Base-by-base conservation (phyloP, 192 early-diverging fungal species). In the Rhizophagus clarus region DNA sequence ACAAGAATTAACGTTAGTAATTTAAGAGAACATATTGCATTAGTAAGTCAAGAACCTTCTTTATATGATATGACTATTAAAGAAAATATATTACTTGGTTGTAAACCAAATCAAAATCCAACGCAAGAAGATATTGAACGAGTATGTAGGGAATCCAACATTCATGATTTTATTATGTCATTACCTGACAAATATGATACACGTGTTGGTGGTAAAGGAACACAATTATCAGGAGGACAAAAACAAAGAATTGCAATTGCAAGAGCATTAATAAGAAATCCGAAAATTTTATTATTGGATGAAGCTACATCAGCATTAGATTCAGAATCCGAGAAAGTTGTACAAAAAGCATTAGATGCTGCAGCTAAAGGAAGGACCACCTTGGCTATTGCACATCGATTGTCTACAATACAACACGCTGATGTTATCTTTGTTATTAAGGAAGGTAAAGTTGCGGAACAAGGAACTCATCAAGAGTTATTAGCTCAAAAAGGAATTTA, bases 251-350 rank as follows among this genome's bases (percentile, higher is more conserved):
- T 93, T 78, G 92, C 91, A 3, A 93, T 93, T 82, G 92, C 92
- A 9, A 89, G 92, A 78, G 92, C 92, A 2, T 80, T 93, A 68
- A 82, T 93, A 26, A 86, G 89, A 45, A 84, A 92, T 81, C 92
- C 92, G 37, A 83, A 86, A 80, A 88, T 96, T 72, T 82, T 96
- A 81, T 79, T 96, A 64, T 81, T 97, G 17, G 96, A 97, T 77
- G 96, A 97, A 84, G 96, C 96, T 0, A 95, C 96, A 0, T 90
- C 89, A 10, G 95, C 95, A 0, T 81, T 97, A 42, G 96, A 97
- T 79, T 93, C 93, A 24, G 89, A 92, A 80, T 92, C 91, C 71
- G 95, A 97, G 85, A 89, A 82, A 71, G 82, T 93, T 5, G 96
- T 97, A 12, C 95, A 96, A 82, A 86, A 88, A 47, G 95, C 95